Base-by-base conservation (phyloP, 2,329 filamentous ascomycete genomes). In the Alternaria brassicicola region DNA sequence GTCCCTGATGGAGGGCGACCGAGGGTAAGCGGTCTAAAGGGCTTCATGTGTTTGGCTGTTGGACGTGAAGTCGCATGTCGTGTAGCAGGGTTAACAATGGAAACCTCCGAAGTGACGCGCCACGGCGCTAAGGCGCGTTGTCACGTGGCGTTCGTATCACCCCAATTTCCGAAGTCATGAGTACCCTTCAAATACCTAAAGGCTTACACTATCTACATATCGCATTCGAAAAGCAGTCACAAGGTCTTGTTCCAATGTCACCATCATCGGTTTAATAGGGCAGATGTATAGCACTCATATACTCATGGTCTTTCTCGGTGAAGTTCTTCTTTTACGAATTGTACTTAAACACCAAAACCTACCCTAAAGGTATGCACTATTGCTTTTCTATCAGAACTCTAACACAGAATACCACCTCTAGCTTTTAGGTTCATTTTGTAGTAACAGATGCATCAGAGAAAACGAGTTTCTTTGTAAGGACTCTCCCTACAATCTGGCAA, bases 1-100 rank as follows among this genome's bases (percentile, higher is more conserved):
- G 55, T 59, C 26, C 59, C 55, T 5, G 62, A 43, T 15, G 59
- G 63, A 21, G 71, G 64, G 36, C 71, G 68, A 8, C 70, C 67
- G 38, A 78, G 70, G 3, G 71, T 67, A 3, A 75, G 75, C 41
- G 74, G 69, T 33, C 69, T 66, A 49, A 78, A 78, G 12, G 76
- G 75, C 53, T 76, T 78, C 59, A 70, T 62, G 38, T 66, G 55
- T 60, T 67, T 62, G 8, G 25, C 5, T n/a, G 31, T 39, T 42
- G 25, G 1, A 28, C 15, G 23, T 17, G 12, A 12, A 21, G 19
- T 10, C 21, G 48, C 55, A 61, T 55, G 31, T 46, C 41, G 19
- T 28, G 31, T 21, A 21, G 47, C 1, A 36, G 25, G 41, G 15
- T 35, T 15, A n/a, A 19, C 9, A 9, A 9, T 36, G 33, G 8